Conservation (phyloP, 208 protist genomes). For the Leishmania tropica region DNA sequence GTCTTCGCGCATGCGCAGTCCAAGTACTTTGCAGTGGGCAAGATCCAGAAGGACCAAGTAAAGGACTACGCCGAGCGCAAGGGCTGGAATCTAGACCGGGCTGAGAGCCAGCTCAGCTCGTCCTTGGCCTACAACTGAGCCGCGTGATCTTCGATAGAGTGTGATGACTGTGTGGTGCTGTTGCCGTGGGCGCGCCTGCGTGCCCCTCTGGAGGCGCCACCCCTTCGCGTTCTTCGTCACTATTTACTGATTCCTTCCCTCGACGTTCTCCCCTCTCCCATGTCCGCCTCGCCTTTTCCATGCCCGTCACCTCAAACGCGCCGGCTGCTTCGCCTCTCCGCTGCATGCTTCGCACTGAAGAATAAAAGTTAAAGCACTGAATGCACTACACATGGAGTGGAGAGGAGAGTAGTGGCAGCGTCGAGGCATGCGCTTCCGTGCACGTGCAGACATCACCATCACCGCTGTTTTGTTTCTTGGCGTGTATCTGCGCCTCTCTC, state of each 20-base stretch:
- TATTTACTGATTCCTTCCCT: background rate
- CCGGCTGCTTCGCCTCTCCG: background rate
- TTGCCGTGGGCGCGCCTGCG: background rate
- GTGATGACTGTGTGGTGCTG: background rate
- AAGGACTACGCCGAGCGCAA: conserved; percentile 87
- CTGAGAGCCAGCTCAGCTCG: conserved; percentile 44
- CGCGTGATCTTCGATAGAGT: background rate
- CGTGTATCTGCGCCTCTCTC: no score
- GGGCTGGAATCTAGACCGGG: conserved; percentile 45
- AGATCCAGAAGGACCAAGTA: conserved; percentile 95
- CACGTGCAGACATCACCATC: no score
- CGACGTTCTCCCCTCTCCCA: background rate
- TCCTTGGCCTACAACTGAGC: conserved; percentile 50
- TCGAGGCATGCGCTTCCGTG: no score
- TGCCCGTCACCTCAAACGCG: background rate
- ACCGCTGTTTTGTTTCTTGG: no score
- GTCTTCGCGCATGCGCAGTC: conserved; percentile 93
- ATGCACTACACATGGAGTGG: no score
- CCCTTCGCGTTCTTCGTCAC: background rate
- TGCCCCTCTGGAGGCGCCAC: no score
- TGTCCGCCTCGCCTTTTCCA: background rate
- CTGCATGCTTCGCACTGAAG: no score
- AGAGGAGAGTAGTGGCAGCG: no score
- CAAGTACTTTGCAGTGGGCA: conserved; percentile 97
- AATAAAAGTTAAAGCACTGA: no score